Evolutionary conservation across 2,329 filamentous ascomycete species (phyloP), one percentile per base, ranked within the genome.

Genomic region (Zymoseptoria ardabiliae): DNA sequence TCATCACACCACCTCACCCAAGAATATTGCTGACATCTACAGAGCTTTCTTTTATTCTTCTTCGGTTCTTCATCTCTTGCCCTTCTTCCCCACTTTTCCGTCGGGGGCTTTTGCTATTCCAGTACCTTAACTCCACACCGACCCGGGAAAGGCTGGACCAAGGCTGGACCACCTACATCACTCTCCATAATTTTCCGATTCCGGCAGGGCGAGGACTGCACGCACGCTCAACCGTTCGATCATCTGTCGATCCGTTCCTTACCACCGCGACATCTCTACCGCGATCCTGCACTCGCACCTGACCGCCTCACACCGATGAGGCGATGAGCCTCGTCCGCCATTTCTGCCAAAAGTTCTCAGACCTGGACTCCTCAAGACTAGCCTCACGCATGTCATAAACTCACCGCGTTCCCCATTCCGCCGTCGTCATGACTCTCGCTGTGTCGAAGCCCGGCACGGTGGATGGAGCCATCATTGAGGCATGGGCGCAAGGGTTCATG

Each of bases 401-500:
- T 45, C 17, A 45, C 17, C 11, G 35, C 35, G 4, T n/a, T 13
- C 35, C n/a, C 3, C 35, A 13, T 7, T 13, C 17, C 35, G 35
- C 35, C 35, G 35, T 13, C 35, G 35, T 4, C 35, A 68, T 68
- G 66, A 57, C 63, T 0, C 60, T 70, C 51, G 60, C 68, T 41
- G 66, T 71, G 28, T 50, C 63, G 51, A 71, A 71, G 52, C 69
- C 69, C 3, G 50, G 53, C 9, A 66, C 67, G 54, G 50, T 58
- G 5, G 55, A 56, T 20, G 70, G 66, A 17, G 53, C 66, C 22
- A 68, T 62, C 49, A 63, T 72, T 52, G 70, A 72, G 58, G 66
- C 71, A 58, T 72, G 71, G 71, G 69, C 66, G 10, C 61, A 68
- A 58, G 71, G 68, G 13, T 73, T 67, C 59, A 70, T 74, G 68